A percentile compares a stretch with the other conserved stretches of the same genome.
phyloP scores from a whole-genome alignment of 768 basidiomycete genomes.

The Rhodosporidiobolus odoratus region DNA sequence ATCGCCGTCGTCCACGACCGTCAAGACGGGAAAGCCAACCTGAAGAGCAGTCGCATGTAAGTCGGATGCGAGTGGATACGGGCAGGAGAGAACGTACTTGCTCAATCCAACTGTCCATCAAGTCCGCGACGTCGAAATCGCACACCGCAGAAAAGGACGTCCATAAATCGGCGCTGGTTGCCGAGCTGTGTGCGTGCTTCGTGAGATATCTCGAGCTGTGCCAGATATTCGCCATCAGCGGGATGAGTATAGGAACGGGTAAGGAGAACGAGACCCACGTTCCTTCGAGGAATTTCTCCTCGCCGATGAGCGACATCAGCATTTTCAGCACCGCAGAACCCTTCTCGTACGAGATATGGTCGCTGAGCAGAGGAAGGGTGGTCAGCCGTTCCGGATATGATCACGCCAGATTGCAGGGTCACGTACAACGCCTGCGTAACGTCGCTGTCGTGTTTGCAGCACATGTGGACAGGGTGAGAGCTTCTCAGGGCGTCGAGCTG shows the following conservation, averaged over 20 bases:
- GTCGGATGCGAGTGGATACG: too few relatives aligned
- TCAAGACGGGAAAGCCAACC: conserved; percentile 82
- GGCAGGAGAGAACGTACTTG: conserved; percentile 41
- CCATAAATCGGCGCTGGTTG: conserved; percentile 80
- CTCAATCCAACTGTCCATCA: conserved; percentile 89
- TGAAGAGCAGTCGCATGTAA: conserved; percentile 18
- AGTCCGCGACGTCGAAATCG: conserved; percentile 63
- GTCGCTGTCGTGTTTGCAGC: conserved; percentile 14
- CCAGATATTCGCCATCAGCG: conserved; percentile 49
- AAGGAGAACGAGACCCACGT: conserved; percentile 15
- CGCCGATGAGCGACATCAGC: conserved; percentile 17
- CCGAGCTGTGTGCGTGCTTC: conserved; percentile 73
- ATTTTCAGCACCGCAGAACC: conserved; percentile 19
- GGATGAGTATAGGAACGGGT: too few relatives aligned
- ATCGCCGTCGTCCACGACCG: conserved; percentile 66
- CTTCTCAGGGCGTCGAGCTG: conserved; percentile 3
- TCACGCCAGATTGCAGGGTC: neutral
- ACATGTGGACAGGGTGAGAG: conserved; percentile 11
- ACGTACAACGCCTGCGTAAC: conserved; percentile 21
- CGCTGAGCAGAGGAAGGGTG: neutral
- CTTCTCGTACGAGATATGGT: conserved; percentile 24
- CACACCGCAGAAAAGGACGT: conserved; percentile 71
- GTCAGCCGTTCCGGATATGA: neutral
- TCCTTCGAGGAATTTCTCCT: conserved; percentile 51
- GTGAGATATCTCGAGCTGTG: conserved; percentile 89